Evolutionary conservation across 2,329 filamentous ascomycete species (phyloP), one percentile per base, ranked within the genome.

Genomic region (Cladosporium sp.): DNA sequence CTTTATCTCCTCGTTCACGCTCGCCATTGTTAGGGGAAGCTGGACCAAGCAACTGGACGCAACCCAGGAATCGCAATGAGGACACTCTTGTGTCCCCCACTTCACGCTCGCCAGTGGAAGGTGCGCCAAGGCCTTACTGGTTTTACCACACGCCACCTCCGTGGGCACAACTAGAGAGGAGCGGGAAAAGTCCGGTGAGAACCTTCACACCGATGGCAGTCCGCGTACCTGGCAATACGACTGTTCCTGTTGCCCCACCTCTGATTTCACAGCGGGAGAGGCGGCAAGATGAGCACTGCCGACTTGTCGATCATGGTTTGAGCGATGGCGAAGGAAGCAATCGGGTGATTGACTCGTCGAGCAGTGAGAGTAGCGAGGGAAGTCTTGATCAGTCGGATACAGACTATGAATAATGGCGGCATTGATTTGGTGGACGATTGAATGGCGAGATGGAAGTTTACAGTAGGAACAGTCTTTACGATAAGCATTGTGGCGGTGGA

Each of bases 261-360:
- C 47, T 14, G 2, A 63, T 49, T 18, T 15, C 60, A 34, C 44
- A 30, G 21, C 47, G 60, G 14, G 49, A 54, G 15, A 63, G 60
- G 34, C 49, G 60, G 18, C 34, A 18, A 15, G 49, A 63, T 18
- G 60, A 63, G 49, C 32, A 63, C 8, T 26, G 5, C 11, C 30
- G 60, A 21, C 60, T 41, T 58, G 2, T 58, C 4, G 55, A 58
- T 18, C 55, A 41, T n/a, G 55, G 34, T 15, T 58, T 58, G 55
- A 58, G 34, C 24, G 55, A 58, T 26, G 55, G 34, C 30, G 55
- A 58, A 34, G 55, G 55, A 21, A 58, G 55, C 32, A 32, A 58
- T 32, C 30, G 55, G 55, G 55, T 41, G 12, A 58, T 58, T 58
- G 55, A 36, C 32, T 55, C 55, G n/a, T 58, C 55, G 24, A 58